A percentile compares a stretch with the other conserved stretches of the same genome.
Evolutionary conservation across 1,284 basidiomycete genomes (phyloP).

Genomic region (Leucoagaricus sp.): DNA sequence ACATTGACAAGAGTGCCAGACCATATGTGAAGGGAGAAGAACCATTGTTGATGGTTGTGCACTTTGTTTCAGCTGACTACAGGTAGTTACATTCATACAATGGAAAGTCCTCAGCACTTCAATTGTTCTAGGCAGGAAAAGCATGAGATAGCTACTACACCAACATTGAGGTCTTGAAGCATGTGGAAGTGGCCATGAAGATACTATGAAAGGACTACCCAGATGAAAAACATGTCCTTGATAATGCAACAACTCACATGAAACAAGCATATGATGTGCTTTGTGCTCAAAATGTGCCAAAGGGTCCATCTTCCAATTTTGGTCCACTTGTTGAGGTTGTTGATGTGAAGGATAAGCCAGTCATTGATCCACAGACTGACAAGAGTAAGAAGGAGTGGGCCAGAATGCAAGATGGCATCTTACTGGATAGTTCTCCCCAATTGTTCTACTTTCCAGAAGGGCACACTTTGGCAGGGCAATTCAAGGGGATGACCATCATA

Average conservation of each 20-base stretch:
- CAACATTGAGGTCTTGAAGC: conserved; percentile 24
- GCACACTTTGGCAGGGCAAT: conserved; percentile 26
- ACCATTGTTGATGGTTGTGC: conserved; percentile 23
- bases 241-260: too few species aligned
- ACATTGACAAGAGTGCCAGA: conserved; percentile 23
- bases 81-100: conserved; percentile 28
- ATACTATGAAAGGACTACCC: conserved; percentile 26
- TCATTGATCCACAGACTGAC: background rate
- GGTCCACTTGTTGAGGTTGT: conserved; percentile 21
- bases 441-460: conserved; percentile 33
- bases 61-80: conserved; percentile 34
- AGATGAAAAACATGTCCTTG: conserved; percentile 27
- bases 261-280: too few species aligned
- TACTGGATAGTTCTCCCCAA: conserved; percentile 32
- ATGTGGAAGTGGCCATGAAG: conserved; percentile 26
- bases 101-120: conserved; percentile 19
- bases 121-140: conserved; percentile 27
- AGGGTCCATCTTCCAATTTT: too few species aligned
- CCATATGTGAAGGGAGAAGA: conserved; percentile 26
- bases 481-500: conserved; percentile 32
- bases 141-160: conserved; percentile 30
- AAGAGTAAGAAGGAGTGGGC: conserved; percentile 27
- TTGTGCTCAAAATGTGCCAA: too few species aligned
- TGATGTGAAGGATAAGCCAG: background rate
- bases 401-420: conserved; percentile 28